Evolutionary conservation across 2,329 filamentous ascomycete genomes (phyloP).

Genomic region (Emergomyces orientalis): DNA sequence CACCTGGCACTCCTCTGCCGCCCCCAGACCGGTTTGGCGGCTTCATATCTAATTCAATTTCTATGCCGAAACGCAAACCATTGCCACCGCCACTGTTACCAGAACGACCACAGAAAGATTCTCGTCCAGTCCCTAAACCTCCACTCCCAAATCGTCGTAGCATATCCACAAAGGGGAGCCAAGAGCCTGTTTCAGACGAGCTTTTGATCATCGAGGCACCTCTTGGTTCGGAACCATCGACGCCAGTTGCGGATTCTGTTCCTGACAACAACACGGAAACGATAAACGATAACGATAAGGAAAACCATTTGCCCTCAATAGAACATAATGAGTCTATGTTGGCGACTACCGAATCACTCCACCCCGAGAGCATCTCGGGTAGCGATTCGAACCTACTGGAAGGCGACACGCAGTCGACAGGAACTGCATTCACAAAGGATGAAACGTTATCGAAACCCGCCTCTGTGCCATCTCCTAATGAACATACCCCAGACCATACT

Average conservation of each 20-base stretch:
- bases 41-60: slow-evolving; percentile 47
- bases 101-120: slow-evolving; percentile 24
- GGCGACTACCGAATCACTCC: neutral
- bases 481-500: neutral
- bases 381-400: neutral
- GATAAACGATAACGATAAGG: neutral
- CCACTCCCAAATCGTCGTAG: slow-evolving; percentile 43
- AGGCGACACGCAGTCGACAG: neutral
- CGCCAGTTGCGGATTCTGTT: slow-evolving; percentile 8
- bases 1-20: slow-evolving; percentile 69
- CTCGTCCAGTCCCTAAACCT: slow-evolving; percentile 35
- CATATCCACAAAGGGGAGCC: slow-evolving; percentile 21
- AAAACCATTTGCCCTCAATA: neutral
- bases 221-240: slow-evolving; percentile 42
- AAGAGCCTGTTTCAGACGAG: slow-evolving; percentile 37
- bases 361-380: neutral
- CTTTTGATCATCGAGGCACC: slow-evolving; percentile 59
- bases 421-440: neutral
- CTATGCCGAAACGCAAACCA: slow-evolving; percentile 57
- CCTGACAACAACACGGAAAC: neutral
- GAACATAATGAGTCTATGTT: neutral
- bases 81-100: slow-evolving; percentile 40
- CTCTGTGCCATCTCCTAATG: neutral
- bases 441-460: neutral
- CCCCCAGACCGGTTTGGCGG: slow-evolving; percentile 50